Conservation (phyloP, 306 rosid genomes). For the Prunus fruticosa region DNA sequence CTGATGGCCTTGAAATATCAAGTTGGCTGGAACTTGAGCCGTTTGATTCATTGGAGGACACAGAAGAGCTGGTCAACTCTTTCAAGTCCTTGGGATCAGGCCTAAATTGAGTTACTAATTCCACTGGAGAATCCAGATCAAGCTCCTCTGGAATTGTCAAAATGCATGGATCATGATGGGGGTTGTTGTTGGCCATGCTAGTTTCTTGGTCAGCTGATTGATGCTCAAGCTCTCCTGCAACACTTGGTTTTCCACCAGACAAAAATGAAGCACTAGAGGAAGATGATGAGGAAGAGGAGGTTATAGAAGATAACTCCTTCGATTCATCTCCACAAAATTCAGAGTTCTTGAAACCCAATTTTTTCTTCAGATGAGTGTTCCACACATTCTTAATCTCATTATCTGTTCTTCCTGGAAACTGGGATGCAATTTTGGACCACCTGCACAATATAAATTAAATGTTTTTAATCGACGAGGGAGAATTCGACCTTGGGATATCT, state of each 20-base stretch:
- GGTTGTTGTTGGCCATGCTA: background rate
- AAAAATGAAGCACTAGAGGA: constrained; percentile 45
- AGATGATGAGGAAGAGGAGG: constrained; percentile 44
- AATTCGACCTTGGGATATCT: background rate
- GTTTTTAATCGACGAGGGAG: too few relatives aligned
- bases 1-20: constrained; percentile 22
- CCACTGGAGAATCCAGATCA: constrained; percentile 11
- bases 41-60: constrained; percentile 40
- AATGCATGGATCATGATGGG: background rate
- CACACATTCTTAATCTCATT: constrained; percentile 95
- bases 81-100: constrained; percentile 23
- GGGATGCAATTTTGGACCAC: constrained; percentile 91
- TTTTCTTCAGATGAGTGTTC: constrained; percentile 94
- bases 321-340: constrained; percentile 30
- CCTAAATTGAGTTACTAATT: constrained; percentile 17
- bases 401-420: constrained; percentile 82
- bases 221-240: background rate
- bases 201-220: constrained; percentile 14
- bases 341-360: constrained; percentile 25
- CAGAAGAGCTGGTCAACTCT: constrained; percentile 30
- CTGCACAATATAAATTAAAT: constrained; percentile 26
- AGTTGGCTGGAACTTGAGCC: constrained; percentile 32
- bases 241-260: constrained; percentile 30
- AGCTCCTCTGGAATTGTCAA: background rate
- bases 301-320: constrained; percentile 53